Base-by-base conservation (phyloP, 129 eudicot genomes). In the Artemisia argyi region DNA sequence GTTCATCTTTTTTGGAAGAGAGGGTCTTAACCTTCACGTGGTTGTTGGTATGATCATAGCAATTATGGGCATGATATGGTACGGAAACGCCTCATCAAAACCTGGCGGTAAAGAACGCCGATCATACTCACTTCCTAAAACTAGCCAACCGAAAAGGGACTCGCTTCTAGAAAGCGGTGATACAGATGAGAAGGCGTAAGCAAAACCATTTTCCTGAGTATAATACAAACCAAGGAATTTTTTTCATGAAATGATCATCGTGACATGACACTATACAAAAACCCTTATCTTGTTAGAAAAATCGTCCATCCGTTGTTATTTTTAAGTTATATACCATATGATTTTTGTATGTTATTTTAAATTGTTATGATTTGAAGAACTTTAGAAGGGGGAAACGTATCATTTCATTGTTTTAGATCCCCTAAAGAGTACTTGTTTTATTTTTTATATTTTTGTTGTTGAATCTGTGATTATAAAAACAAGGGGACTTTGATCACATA, bases 21-120 rank as follows among this genome's bases (percentile, higher is more conserved):
- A 88, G 50, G 95, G 95, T n/a, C 79, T 85, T 18, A 88, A 88
- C 55, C 74, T 85, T 13, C 91, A 88, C 7, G 95, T 88, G 50
- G 84, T 88, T 22, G 16, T 88, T 2, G 87, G 87, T 26, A 82
- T 78, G 86, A 57, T 78, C 12, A 78, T 82, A 4, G 83, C 86
- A 15, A 79, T 82, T 8, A 53, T 82, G 63, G 83, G 86, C 10
- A 82, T 82, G 86, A 57, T 82, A 7, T 82, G 86, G 86, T 82
- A 82, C 7, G 86, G 83, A 5, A 82, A 78, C 47, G 86, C 86
- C 35, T 82, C 86, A 2, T 82, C 86, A 30, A 82, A 82, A 69
- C 86, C 86, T 1, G 86, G 86, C 5, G 86, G 86, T 50, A 82
- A 82, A 78, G 86, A 82, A 59, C 83, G 83, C 5, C 77, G 83